phyloP scores from a whole-genome alignment of 129 eudicot species.

The Solidago caesia region DNA sequence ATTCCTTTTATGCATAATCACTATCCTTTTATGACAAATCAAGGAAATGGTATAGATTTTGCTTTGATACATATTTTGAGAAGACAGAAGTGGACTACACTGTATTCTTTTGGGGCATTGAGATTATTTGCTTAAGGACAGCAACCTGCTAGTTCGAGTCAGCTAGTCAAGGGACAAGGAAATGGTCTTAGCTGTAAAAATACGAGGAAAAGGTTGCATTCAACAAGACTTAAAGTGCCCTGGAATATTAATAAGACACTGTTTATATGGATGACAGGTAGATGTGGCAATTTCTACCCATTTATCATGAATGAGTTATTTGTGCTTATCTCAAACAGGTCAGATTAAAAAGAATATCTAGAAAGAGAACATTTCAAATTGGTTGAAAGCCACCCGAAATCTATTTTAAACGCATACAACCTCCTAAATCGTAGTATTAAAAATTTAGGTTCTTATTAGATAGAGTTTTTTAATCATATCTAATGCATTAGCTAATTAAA shows the following conservation, averaged over 20 bases:
- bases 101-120: slow-evolving; percentile 3
- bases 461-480: neutral
- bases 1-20: neutral
- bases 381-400: neutral
- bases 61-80: neutral
- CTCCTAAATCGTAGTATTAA: neutral
- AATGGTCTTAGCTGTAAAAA: slow-evolving; percentile 1
- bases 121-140: neutral
- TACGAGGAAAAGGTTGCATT: slow-evolving; percentile 4
- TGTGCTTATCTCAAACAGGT: neutral
- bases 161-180: neutral
- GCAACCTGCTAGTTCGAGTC: slow-evolving; percentile 1
- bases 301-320: no score
- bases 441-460: neutral
- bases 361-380: neutral
- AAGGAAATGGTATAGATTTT: slow-evolving; percentile 6
- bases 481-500: neutral
- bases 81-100: neutral
- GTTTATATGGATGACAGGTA: no score
- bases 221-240: no score
- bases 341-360: neutral
- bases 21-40: neutral
- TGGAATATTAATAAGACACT: no score
- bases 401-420: neutral
- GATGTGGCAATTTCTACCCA: no score